A percentile compares a stretch with the other conserved stretches of the same genome.
These are phyloP conservation scores for Sarocladium kiliense DNA, from an alignment of 2,329 filamentous ascomycete species.

Conservation along the genomic window DNA sequence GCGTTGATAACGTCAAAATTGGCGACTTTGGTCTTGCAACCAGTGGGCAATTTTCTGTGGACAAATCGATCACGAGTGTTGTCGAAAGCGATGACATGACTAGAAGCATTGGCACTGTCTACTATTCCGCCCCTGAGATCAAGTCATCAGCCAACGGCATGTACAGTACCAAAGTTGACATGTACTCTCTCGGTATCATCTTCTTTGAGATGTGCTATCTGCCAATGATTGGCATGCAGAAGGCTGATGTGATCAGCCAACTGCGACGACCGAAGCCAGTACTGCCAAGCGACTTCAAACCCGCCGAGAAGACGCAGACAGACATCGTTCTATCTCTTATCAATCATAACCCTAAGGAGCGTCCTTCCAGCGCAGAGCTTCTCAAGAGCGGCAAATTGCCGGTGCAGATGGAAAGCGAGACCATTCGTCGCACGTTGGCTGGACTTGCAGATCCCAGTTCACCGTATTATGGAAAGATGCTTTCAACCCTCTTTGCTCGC, in stretches of 20 bases:
- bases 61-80: conserved; percentile 39
- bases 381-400: conserved; percentile 83
- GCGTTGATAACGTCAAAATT: conserved; percentile 85
- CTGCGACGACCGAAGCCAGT: conserved; percentile 63
- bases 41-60: conserved; percentile 69
- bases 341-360: conserved; percentile 73
- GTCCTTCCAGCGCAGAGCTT: conserved; percentile 77
- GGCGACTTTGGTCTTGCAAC: conserved; percentile 95
- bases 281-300: conserved; percentile 69
- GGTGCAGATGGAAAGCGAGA: conserved; percentile 88
- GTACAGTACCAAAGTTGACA: conserved; percentile 94
- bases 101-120: conserved; percentile 67
- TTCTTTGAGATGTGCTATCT: conserved; percentile 96
- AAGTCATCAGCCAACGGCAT: conserved; percentile 67
- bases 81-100: conserved; percentile 61
- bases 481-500: conserved; percentile 76
- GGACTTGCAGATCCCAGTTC: conserved; percentile 78
- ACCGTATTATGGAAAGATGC: conserved; percentile 83
- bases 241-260: conserved; percentile 58
- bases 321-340: conserved; percentile 77
- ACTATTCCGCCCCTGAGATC: conserved; percentile 92
- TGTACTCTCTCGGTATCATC: conserved; percentile 96
- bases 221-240: conserved; percentile 61
- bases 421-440: conserved; percentile 75
- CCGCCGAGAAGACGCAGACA: conserved; percentile 65